Conservation (phyloP, 495 filamentous ascomycete genomes). For the Tricharina praecox region DNA sequence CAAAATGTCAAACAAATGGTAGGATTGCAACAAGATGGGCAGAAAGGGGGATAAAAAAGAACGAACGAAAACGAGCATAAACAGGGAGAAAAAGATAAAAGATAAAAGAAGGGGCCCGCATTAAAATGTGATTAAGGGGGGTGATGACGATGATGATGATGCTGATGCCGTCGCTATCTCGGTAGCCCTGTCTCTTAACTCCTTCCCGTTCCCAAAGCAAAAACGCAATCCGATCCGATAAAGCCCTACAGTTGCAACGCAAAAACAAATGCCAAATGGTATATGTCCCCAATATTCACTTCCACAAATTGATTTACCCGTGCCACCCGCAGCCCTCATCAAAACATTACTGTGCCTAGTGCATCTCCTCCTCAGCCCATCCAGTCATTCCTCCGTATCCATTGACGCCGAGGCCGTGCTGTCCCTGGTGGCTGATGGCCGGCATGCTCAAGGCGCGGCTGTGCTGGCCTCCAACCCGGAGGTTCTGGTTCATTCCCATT, state of each 20-base stretch:
- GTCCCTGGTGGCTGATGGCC: conserved; percentile 35
- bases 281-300: conserved; percentile 21
- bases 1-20: conserved; percentile 21
- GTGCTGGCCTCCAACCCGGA: conserved; percentile 28
- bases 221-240: conserved; percentile 24
- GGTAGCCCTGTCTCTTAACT: conserved; percentile 2
- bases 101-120: conserved; percentile 3
- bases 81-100: background rate
- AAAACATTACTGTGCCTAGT: conserved; percentile 28
- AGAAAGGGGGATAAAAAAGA: conserved; percentile 14
- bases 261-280: conserved; percentile 25
- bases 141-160: conserved; percentile 2
- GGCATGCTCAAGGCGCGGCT: conserved; percentile 30
- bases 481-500: conserved; percentile 23
- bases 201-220: conserved; percentile 11
- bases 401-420: conserved; percentile 45
- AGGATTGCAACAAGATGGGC: conserved; percentile 20
- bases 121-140: conserved; percentile 7
- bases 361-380: conserved; percentile 49
- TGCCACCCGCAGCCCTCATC: conserved; percentile 11
- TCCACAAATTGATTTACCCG: conserved; percentile 16
- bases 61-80: background rate
- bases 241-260: conserved; percentile 16
- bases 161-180: conserved; percentile 3
- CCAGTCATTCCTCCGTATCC: conserved; percentile 46